Evolutionary conservation across 2,329 filamentous ascomycete species (phyloP).

Genomic region (Fusarium sp.): DNA sequence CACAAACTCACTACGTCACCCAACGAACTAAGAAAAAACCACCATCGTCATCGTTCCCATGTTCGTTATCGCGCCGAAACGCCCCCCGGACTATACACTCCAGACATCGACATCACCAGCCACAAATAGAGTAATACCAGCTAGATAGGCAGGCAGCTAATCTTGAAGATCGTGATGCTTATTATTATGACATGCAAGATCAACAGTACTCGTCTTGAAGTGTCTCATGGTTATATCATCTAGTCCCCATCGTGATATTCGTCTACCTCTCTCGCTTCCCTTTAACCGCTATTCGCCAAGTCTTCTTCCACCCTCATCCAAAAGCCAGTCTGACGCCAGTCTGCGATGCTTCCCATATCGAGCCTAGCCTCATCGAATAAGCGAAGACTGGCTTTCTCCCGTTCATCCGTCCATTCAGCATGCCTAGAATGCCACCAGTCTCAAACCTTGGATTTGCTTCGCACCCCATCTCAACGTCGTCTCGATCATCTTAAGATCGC

Average conservation of each 20-base stretch:
- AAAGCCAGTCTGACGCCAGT: not conserved
- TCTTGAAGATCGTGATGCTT: not conserved
- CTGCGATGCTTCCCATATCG: conserved; percentile 15
- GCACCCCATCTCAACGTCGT: not conserved
- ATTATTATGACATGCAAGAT: not conserved
- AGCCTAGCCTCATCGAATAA: conserved; percentile 20
- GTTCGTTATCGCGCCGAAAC: conserved; percentile 5
- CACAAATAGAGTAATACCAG: not conserved
- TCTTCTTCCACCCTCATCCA: not conserved
- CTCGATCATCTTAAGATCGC: conserved; percentile 18
- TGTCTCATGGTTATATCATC: not conserved
- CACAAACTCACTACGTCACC: conserved; percentile 43
- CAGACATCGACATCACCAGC: conserved; percentile 21
- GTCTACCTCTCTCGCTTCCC: not conserved
- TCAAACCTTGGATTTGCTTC: conserved; percentile 9
- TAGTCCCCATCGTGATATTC: not conserved
- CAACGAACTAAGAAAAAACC: conserved; percentile 7
- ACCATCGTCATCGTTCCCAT: conserved; percentile 37
- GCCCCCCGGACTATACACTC: conserved; percentile 14
- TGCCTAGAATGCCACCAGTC: not conserved
- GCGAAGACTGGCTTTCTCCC: conserved; percentile 3
- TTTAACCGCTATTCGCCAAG: not conserved
- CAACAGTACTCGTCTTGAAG: not conserved
- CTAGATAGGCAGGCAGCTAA: not conserved
- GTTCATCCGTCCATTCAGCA: conserved; percentile 13